Percentiles rank a stretch among this genome's conserved stretches.
These are phyloP conservation scores for Claviceps arundinis DNA, from an alignment of 2,329 filamentous ascomycete genomes.

Conservation along the genomic window DNA sequence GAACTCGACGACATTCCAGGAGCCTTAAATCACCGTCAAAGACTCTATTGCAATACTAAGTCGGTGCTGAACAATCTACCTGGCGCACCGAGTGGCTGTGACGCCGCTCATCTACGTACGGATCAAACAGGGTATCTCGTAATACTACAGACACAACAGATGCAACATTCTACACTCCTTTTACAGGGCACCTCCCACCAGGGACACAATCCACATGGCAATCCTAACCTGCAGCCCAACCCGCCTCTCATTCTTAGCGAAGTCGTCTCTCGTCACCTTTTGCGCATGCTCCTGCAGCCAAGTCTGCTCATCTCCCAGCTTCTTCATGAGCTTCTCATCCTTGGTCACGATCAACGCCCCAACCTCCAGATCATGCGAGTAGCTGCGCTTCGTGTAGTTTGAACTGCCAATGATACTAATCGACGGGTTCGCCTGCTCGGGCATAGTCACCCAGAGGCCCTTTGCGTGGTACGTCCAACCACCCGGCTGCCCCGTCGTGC, in stretches of 20 bases:
- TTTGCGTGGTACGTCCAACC: slow-evolving; percentile 99
- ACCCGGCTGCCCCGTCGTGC: slow-evolving; percentile 63
- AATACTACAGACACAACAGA: not conserved
- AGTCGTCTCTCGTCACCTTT: slow-evolving; percentile 60
- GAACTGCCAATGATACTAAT: slow-evolving; percentile 80
- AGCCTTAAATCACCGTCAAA: too few relatives aligned
- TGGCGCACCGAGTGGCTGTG: too few relatives aligned
- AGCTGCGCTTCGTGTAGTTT: slow-evolving; percentile 92
- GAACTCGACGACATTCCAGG: too few relatives aligned
- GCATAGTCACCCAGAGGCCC: slow-evolving; percentile 77
- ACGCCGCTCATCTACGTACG: not conserved
- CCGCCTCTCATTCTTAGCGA: slow-evolving; percentile 66
- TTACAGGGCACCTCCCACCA: slow-evolving; percentile 77
- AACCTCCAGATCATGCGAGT: slow-evolving; percentile 81
- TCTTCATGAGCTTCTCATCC: slow-evolving; percentile 56
- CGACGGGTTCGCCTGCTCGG: slow-evolving; percentile 51
- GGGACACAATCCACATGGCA: slow-evolving; percentile 86
- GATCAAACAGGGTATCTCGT: slow-evolving; percentile 3
- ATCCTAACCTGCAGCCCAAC: slow-evolving; percentile 75
- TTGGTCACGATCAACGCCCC: slow-evolving; percentile 76
- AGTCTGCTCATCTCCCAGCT: slow-evolving; percentile 65
- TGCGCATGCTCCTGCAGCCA: slow-evolving; percentile 67
- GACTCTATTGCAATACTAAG: too few relatives aligned
- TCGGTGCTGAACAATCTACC: too few relatives aligned
- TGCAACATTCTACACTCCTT: slow-evolving; percentile 3